Percentiles rank a stretch among this genome's conserved stretches.
These are phyloP conservation scores for Exophiala sp. DNA, from an alignment of 2,329 filamentous ascomycete species.

Conservation along the genomic window DNA sequence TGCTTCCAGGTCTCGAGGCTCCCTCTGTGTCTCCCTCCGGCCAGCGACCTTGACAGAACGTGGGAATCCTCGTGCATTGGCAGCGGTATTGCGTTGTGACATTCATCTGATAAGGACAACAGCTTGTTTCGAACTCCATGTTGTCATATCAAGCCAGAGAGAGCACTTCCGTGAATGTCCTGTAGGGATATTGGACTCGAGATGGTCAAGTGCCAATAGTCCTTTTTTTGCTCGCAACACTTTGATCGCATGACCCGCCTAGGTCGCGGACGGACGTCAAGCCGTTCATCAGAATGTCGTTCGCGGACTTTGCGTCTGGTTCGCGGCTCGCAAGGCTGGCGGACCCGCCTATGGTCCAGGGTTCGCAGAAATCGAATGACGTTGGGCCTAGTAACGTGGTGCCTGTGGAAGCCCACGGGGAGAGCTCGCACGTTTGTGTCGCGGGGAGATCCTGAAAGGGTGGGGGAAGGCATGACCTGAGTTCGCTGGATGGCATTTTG, in stretches of 20 bases:
- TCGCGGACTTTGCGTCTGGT: conserved; percentile 39
- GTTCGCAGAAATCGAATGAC: conserved; percentile 22
- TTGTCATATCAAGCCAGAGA: no score
- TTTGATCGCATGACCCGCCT: conserved; percentile 44
- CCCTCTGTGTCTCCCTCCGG: no score
- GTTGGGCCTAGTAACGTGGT: conserved; percentile 42
- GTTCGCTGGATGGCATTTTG: conserved; percentile 35
- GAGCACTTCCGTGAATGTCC: no score
- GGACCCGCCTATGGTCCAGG: conserved; percentile 22
- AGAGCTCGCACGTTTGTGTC: conserved; percentile 39
- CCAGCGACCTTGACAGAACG: no score
- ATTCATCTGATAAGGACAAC: no score
- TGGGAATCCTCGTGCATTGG: no score
- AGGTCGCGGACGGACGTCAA: conserved; percentile 50
- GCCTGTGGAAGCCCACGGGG: conserved; percentile 49
- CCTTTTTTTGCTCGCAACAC: conserved; percentile 38
- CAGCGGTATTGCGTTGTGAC: no score
- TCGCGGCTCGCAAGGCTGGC: conserved; percentile 38
- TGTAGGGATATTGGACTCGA: no score
- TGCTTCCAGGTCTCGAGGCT: no score
- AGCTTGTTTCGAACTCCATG: no score
- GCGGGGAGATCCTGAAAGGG: conserved; percentile 9
- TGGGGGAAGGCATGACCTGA: conserved; percentile 12
- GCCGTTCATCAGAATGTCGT: conserved; percentile 42
- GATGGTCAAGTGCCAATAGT: no score